phyloP scores from a whole-genome alignment of 257 asterid genomes.

The Osmanthus fragrans region DNA sequence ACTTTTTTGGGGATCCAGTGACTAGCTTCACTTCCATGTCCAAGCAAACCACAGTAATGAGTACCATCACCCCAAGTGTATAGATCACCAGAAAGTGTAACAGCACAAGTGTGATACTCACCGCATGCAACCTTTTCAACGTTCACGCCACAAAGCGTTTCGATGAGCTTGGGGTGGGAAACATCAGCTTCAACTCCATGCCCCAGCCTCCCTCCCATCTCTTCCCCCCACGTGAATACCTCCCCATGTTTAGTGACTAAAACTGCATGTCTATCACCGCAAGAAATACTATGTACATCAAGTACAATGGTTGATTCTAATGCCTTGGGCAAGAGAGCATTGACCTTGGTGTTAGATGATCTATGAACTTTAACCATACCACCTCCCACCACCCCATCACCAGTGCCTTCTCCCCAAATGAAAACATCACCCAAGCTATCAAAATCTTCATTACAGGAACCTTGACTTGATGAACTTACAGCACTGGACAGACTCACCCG shows the following conservation, averaged over 20 bases:
- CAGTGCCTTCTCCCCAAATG: constrained; percentile 86
- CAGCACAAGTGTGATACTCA: constrained; percentile 76
- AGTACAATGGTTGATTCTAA: constrained; percentile 71
- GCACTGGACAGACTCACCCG: constrained; percentile 90
- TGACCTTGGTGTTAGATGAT: constrained; percentile 31
- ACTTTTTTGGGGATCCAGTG: constrained; percentile 85
- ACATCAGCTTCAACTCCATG: constrained; percentile 71
- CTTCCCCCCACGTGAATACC: constrained; percentile 91
- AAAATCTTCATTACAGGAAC: constrained; percentile 75
- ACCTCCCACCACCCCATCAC: constrained; percentile 68
- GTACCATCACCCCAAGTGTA: constrained; percentile 88
- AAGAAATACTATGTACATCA: constrained; percentile 64
- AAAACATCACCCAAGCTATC: constrained; percentile 79
- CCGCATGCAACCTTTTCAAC: constrained; percentile 77
- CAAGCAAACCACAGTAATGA: constrained; percentile 60
- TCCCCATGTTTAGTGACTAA: constrained; percentile 84
- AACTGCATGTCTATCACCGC: constrained; percentile 70
- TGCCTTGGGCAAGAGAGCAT: constrained; percentile 65
- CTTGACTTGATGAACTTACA: constrained; percentile 89
- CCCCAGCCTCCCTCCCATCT: constrained; percentile 77
- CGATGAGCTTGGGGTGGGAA: constrained; percentile 65
- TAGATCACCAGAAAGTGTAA: constrained; percentile 74
- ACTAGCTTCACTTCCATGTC: constrained; percentile 64
- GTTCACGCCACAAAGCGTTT: constrained; percentile 52
- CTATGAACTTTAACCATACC: constrained; percentile 38